phyloP scores from a whole-genome alignment of 176 grass and related monocot genomes.

The Calamus simplicifolius region DNA sequence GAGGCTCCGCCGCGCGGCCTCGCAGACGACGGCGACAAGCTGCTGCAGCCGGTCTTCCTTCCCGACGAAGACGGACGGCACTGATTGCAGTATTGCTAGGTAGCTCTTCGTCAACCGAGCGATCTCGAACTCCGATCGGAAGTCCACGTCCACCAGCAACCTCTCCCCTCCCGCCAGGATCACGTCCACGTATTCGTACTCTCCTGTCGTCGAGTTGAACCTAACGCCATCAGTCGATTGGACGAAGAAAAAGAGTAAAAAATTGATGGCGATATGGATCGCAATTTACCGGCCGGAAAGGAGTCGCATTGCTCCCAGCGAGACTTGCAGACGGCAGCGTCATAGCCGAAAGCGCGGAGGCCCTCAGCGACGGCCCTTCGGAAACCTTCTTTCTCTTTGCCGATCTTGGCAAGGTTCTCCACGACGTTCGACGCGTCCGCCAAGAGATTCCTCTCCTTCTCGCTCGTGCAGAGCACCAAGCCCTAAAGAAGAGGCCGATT shows the following conservation, averaged over 20 bases:
- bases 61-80: conserved; percentile 70
- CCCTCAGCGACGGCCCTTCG: conserved; percentile 41
- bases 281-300: conserved; percentile 39
- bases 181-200: conserved; percentile 80
- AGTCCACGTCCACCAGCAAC: conserved; percentile 77
- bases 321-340: conserved; percentile 56
- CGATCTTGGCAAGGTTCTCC: conserved; percentile 37
- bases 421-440: conserved; percentile 53
- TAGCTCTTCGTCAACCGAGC: conserved; percentile 76
- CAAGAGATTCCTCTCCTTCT: conserved; percentile 85
- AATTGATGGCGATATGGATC: too few species aligned
- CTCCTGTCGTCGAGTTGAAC: conserved; percentile 15
- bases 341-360: conserved; percentile 45
- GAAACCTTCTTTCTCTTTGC: conserved; percentile 39
- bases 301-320: conserved; percentile 71
- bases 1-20: conserved; percentile 57
- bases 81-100: conserved; percentile 44
- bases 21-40: conserved; percentile 49
- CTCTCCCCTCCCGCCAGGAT: conserved; percentile 39
- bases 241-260: too few species aligned
- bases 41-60: conserved; percentile 58
- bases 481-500: conserved; percentile 29
- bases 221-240: too few species aligned
- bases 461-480: conserved; percentile 59
- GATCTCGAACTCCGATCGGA: conserved; percentile 66